A percentile compares a stretch with the other conserved stretches of the same genome.
These are phyloP conservation scores for Coemansia sp. DNA, from an alignment of 192 early-diverging fungal species.

Conservation along the genomic window DNA sequence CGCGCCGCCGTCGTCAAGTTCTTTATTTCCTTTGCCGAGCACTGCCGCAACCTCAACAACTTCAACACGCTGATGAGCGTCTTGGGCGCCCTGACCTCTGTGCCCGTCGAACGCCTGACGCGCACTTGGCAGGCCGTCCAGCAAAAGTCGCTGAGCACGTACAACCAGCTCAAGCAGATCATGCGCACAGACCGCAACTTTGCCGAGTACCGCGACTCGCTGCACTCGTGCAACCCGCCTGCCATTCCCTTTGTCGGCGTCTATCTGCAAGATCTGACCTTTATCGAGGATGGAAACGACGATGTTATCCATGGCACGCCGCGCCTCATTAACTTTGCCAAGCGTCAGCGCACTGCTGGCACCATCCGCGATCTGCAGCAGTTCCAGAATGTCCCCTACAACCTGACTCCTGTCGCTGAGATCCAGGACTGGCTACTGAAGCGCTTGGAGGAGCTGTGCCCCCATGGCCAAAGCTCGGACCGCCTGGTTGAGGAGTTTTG, in stretches of 20 bases:
- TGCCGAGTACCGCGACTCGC: constrained; percentile 74
- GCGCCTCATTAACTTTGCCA: constrained; percentile 86
- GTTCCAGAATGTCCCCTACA: constrained; percentile 82
- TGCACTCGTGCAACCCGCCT: constrained; percentile 78
- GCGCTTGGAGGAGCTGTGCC: constrained; percentile 67
- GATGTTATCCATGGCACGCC: constrained; percentile 65
- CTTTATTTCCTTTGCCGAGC: constrained; percentile 80
- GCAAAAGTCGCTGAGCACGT: constrained; percentile 58
- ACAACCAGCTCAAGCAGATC: constrained; percentile 67
- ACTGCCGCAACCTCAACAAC: constrained; percentile 87
- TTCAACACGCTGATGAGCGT: constrained; percentile 92
- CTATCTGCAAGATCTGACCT: constrained; percentile 85
- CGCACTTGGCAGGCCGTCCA: constrained; percentile 87
- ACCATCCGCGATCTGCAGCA: constrained; percentile 87
- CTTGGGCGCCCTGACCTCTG: constrained; percentile 84
- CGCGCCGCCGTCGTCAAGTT: constrained; percentile 77
- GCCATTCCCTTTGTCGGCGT: constrained; percentile 84
- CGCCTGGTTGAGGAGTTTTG: constrained; percentile 70
- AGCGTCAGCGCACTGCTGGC: constrained; percentile 82
- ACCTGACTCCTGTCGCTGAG: constrained; percentile 74
- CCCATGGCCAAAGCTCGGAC: constrained; percentile 60
- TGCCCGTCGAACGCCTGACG: constrained; percentile 83
- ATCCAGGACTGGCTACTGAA: constrained; percentile 77
- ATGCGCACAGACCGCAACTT: constrained; percentile 85
- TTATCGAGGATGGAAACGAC: constrained; percentile 87